Evolutionary conservation across 2,329 filamentous ascomycete genomes (phyloP), one percentile per base, ranked within the genome.

Genomic region (Exophiala oligosperma): DNA sequence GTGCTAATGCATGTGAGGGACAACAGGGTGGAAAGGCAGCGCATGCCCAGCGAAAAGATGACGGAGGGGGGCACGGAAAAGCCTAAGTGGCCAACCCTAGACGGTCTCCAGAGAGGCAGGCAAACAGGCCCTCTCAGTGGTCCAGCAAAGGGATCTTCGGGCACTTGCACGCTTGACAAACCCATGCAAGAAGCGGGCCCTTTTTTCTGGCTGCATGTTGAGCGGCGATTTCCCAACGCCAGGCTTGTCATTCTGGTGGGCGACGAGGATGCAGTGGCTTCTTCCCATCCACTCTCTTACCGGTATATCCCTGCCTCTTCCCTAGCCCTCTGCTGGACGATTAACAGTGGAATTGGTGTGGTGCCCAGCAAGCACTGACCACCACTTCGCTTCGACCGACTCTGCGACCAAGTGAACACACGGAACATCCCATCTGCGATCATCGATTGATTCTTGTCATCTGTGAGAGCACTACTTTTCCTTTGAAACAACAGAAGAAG

Each of bases 141-240:
- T 23, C 40, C 40, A 23, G 40, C 40, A 4, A 11, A 43, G 21
- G 40, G 40, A 43, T 47, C 24, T 29, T 32, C 46, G 28, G 46
- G 46, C 46, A 48, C 46, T 48, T n/a, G 46, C 24, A 29, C 43
- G 8, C 46, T 48, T 29, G 46, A 29, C 2, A 48, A 48, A 26
- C n/a, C 23, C 23, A 48, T 28, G 46, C 46, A 48, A 35, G 46
- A 48, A 14, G 46, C 46, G 46, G 46, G 28, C 24, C 24, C 26
- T 32, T 48, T 48, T 48, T 48, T 48, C 6, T 43, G 46, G 46
- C 46, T 48, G 46, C 46, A 48, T 26, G 46, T 48, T 48, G 46
- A 48, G 46, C 9, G 46, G 28, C 24, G 46, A 12, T 48, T 48
- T 48, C 46, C 46, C 46, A 48, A 48, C 46, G 26, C 46, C 24